A percentile compares a stretch with the other conserved stretches of the same genome.
phyloP scores from a whole-genome alignment of 225 moss, liverwort and hornwort species.

The Pleurozium schreberi region DNA sequence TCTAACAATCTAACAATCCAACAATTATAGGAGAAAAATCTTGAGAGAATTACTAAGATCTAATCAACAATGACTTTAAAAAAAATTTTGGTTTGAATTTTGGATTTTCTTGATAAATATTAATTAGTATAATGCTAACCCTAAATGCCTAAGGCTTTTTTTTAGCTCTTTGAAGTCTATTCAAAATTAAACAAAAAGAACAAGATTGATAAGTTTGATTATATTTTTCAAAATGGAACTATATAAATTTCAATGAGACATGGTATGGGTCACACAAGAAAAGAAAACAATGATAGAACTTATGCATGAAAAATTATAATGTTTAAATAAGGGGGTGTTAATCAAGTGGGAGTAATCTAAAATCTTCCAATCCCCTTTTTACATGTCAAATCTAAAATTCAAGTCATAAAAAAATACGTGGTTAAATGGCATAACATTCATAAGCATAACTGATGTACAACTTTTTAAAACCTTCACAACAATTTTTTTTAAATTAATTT shows the following conservation, averaged over 20 bases:
- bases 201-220: background rate
- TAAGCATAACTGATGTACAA: rapidly evolving
- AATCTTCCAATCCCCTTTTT: background rate
- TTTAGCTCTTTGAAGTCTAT: rapidly evolving
- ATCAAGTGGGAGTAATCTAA: rapidly evolving
- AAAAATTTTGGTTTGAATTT: background rate
- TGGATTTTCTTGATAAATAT: background rate
- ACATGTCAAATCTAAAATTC: background rate
- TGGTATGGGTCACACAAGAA: background rate
- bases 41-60: background rate
- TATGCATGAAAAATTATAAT: background rate
- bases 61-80: background rate
- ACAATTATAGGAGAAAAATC: background rate
- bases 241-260: background rate
- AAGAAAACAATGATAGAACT: background rate
- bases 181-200: background rate
- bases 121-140: background rate
- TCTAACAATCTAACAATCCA: background rate
- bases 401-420: background rate
- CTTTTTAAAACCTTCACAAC: background rate
- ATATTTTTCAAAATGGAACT: background rate
- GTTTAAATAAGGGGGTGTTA: background rate
- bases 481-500: background rate
- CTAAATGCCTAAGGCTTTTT: background rate
- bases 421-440: background rate